phyloP scores from a whole-genome alignment of 2,329 filamentous ascomycete genomes.

The Penicillium palitans region DNA sequence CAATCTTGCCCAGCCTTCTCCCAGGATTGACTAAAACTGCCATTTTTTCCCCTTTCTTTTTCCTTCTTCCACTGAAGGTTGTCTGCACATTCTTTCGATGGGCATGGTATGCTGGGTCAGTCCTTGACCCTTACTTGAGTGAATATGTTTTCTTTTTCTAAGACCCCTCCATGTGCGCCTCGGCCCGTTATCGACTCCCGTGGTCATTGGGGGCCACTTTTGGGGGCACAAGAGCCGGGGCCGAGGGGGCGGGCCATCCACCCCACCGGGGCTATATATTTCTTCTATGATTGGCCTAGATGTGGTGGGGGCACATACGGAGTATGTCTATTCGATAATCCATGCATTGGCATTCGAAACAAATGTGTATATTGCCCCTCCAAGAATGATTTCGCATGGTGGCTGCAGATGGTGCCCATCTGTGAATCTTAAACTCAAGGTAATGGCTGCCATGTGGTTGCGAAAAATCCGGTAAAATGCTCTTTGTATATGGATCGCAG shows the following conservation, averaged over 20 bases:
- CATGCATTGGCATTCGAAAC: not conserved
- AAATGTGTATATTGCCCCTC: not conserved
- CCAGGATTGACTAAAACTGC: not conserved
- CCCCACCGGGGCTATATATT: not conserved
- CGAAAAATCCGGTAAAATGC: too few relatives aligned
- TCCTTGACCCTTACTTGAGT: too few relatives aligned
- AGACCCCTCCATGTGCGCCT: not conserved
- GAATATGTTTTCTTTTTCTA: not conserved
- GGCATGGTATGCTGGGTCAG: too few relatives aligned
- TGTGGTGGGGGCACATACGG: not conserved
- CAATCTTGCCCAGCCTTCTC: not conserved
- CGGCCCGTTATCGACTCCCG: not conserved
- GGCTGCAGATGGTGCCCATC: not conserved
- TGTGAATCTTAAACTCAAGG: not conserved
- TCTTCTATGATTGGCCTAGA: not conserved
- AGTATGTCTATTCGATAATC: not conserved
- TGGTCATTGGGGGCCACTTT: not conserved
- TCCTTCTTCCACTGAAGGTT: too few relatives aligned
- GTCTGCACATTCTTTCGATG: too few relatives aligned
- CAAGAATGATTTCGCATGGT: not conserved
- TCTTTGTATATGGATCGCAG: not conserved
- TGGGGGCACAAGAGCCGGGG: too few relatives aligned
- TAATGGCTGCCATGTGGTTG: not conserved
- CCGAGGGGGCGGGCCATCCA: not conserved
- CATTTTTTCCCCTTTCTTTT: too few relatives aligned